phyloP scores from a whole-genome alignment of 2,329 filamentous ascomycete genomes.

The Arthrinium puccinioides region DNA sequence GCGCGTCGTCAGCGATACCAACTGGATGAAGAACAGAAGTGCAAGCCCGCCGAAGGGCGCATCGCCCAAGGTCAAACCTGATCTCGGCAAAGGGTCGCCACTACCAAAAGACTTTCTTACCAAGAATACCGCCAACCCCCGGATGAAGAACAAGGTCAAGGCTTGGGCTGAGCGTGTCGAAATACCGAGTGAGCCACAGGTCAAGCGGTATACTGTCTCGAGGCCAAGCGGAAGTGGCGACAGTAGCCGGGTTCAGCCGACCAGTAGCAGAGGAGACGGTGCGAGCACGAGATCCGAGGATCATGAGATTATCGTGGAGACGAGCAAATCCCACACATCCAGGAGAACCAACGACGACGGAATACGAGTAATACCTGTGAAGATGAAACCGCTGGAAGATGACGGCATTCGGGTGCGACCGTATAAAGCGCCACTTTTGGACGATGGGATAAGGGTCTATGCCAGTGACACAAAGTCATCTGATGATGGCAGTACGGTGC shows the following conservation, averaged over 20 bases:
- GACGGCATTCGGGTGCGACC: slow-evolving; percentile 21
- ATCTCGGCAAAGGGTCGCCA: slow-evolving; percentile 27
- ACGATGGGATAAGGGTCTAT: slow-evolving; percentile 28
- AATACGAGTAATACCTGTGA: slow-evolving; percentile 7
- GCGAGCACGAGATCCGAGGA: slow-evolving; percentile 14
- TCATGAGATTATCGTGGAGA: slow-evolving; percentile 12
- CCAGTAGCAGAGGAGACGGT: slow-evolving; percentile 1
- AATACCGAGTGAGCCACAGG: slow-evolving; percentile 31
- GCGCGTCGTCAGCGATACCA: slow-evolving; percentile 85
- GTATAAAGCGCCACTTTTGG: slow-evolving; percentile 13
- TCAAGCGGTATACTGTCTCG: slow-evolving; percentile 28
- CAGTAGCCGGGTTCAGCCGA: slow-evolving; percentile 32
- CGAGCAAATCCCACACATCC: slow-evolving; percentile 11
- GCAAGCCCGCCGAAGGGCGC: slow-evolving; percentile 37
- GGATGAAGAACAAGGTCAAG: slow-evolving; percentile 51
- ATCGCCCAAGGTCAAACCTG: slow-evolving; percentile 27
- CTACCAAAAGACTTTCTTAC: slow-evolving; percentile 54
- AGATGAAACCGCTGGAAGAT: slow-evolving; percentile 13
- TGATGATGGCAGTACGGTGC: slow-evolving; percentile 18
- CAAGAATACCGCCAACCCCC: slow-evolving; percentile 44
- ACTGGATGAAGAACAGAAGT: slow-evolving; percentile 65
- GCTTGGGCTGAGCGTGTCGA: slow-evolving; percentile 55
- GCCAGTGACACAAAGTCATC: slow-evolving; percentile 14
- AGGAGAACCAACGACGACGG: slow-evolving; percentile 16
- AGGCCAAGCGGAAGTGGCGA: slow-evolving; percentile 29